phyloP scores from a whole-genome alignment of 805 yeast species.

The Cyberlindnera mississippiensis region DNA sequence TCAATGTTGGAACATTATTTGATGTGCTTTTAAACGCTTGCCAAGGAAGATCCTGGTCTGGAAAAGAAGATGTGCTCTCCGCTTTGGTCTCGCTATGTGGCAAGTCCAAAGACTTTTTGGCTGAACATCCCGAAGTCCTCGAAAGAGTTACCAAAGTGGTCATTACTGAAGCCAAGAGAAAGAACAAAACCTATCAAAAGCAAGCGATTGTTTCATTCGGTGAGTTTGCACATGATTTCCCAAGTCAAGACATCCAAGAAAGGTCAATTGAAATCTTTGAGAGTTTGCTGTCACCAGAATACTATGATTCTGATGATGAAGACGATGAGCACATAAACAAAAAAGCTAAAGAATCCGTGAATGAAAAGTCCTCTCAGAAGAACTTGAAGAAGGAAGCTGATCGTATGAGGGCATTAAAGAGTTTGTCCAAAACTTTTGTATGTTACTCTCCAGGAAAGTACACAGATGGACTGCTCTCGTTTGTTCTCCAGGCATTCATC shows the following conservation, averaged over 20 bases:
- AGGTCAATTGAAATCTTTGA: conserved; percentile 32
- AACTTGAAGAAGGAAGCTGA: conserved; percentile 49
- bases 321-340: conserved; percentile 36
- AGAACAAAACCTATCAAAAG: conserved; percentile 60
- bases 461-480: conserved; percentile 22
- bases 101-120: conserved; percentile 39
- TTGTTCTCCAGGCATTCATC: conserved; percentile 29
- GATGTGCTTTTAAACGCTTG: conserved; percentile 54
- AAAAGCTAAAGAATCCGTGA: conserved; percentile 24
- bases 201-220: conserved; percentile 53
- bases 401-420: conserved; percentile 34
- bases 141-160: conserved; percentile 42
- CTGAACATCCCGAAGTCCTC: conserved; percentile 29
- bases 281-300: conserved; percentile 36
- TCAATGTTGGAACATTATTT: conserved; percentile 37
- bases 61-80: conserved; percentile 72
- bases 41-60: conserved; percentile 81
- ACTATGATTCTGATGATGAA: conserved; percentile 37
- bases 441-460: conserved; percentile 19
- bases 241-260: conserved; percentile 29
- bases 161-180: conserved; percentile 58
- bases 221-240: conserved; percentile 40
- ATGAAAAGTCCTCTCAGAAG: conserved; percentile 36
- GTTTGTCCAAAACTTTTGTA: conserved; percentile 34
- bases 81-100: conserved; percentile 60